Conservation (phyloP, 768 basidiomycete species). For the Pluteus cervinus region DNA sequence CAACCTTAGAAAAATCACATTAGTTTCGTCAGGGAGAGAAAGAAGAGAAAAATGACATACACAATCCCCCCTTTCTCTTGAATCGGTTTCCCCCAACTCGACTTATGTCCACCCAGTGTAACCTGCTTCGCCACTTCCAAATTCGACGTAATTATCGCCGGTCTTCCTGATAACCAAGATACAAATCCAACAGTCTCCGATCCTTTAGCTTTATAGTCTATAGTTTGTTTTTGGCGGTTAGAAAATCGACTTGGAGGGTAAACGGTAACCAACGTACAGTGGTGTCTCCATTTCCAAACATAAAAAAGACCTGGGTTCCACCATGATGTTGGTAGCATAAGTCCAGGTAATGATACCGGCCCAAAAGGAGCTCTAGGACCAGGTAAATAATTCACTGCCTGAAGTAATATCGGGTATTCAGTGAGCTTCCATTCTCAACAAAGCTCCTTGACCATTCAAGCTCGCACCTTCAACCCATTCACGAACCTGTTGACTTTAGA, state of each 20-base stretch:
- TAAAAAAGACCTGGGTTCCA: constrained; percentile 20
- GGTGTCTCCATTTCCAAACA: constrained; percentile 18
- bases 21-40: not conserved
- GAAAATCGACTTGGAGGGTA: not conserved
- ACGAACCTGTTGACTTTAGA: not conserved
- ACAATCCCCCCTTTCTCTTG: constrained; percentile 10
- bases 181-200: constrained; percentile 18
- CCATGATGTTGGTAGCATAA: constrained; percentile 17
- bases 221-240: no score
- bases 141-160: constrained; percentile 20
- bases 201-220: constrained; percentile 2
- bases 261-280: constrained; percentile 12
- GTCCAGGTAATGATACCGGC: constrained; percentile 21
- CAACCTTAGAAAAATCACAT: constrained; percentile 9
- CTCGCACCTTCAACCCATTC: constrained; percentile 1
- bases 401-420: not conserved
- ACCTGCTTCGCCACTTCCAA: constrained; percentile 22
- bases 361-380: constrained; percentile 19
- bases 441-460: not conserved
- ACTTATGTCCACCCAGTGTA: constrained; percentile 12
- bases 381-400: constrained; percentile 18
- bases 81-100: constrained; percentile 17
- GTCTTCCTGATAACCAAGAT: constrained; percentile 14
- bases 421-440: not conserved
- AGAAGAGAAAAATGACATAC: constrained; percentile 7